Conservation (phyloP, 805 yeast genomes). For the Kodamaea hsintzibuensis region DNA sequence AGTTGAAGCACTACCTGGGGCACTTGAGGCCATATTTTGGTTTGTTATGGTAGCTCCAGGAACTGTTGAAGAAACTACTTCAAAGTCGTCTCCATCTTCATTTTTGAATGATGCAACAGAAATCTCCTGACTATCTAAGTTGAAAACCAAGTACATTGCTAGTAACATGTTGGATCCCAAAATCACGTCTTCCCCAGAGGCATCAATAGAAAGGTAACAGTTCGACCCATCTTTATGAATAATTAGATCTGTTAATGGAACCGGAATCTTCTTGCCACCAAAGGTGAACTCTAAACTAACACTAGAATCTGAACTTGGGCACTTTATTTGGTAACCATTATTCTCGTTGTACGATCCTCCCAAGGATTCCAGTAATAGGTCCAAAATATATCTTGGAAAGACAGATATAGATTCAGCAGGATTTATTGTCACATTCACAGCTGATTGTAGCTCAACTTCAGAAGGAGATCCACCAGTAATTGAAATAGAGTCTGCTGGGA, state of each 20-base stretch:
- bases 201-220: not conserved
- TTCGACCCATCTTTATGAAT: not conserved
- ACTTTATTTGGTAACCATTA: not conserved
- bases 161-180: not conserved
- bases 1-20: not conserved
- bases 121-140: not conserved
- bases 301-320: not conserved
- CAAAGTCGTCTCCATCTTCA: not conserved
- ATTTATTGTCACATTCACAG: not conserved
- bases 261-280: not conserved
- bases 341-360: not conserved
- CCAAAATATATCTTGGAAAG: not conserved
- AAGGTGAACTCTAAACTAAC: conserved; percentile 4
- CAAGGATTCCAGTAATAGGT: not conserved
- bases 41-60: not conserved
- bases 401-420: not conserved
- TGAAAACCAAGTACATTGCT: not conserved
- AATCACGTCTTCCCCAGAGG: not conserved
- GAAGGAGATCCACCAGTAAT: not conserved
- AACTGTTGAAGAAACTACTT: not conserved
- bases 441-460: not conserved
- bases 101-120: not conserved
- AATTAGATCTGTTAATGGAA: conserved; percentile 6
- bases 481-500: not conserved
- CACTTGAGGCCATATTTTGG: not conserved